Conservation (phyloP, 148 eudicot species). For the Gaultheria prostrata region DNA sequence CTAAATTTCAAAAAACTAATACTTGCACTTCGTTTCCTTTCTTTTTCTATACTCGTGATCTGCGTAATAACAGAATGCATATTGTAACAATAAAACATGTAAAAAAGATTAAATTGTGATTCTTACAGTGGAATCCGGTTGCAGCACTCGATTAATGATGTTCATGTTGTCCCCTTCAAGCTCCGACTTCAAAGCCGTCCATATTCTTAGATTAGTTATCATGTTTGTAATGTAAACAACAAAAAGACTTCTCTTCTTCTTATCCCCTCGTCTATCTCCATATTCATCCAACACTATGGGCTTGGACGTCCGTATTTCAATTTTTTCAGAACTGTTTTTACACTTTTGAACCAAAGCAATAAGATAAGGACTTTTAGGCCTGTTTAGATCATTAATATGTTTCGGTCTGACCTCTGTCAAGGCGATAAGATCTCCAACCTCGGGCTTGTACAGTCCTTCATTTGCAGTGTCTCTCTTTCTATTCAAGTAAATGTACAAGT, state of each 20-base stretch:
- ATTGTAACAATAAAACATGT: neutral
- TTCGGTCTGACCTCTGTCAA: conserved; percentile 37
- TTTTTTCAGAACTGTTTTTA: neutral
- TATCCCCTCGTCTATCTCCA: neutral
- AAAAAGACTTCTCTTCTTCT: conserved; percentile 17
- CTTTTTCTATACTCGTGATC: neutral
- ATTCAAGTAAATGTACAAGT: conserved; percentile 18
- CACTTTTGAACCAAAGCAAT: conserved; percentile 31
- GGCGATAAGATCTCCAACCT: conserved; percentile 46
- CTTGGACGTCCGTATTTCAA: conserved; percentile 22
- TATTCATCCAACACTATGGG: conserved; percentile 2
- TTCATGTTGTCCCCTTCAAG: conserved; percentile 10
- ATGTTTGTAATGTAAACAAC: conserved; percentile 37
- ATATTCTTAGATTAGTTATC: conserved; percentile 40
- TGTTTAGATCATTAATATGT: conserved; percentile 33
- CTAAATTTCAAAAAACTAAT: neutral
- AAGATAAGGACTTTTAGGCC: conserved; percentile 20
- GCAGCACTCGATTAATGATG: conserved; percentile 24
- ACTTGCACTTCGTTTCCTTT: neutral
- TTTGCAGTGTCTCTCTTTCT: conserved; percentile 3
- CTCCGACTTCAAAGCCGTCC: conserved; percentile 35
- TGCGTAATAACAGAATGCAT: neutral
- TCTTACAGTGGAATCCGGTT: conserved; percentile 26
- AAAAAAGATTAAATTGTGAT: neutral
- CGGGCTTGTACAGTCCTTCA: conserved; percentile 40